Base-by-base conservation (phyloP, 1,284 basidiomycete species). In the Cryptococcus jaspeensis region DNA sequence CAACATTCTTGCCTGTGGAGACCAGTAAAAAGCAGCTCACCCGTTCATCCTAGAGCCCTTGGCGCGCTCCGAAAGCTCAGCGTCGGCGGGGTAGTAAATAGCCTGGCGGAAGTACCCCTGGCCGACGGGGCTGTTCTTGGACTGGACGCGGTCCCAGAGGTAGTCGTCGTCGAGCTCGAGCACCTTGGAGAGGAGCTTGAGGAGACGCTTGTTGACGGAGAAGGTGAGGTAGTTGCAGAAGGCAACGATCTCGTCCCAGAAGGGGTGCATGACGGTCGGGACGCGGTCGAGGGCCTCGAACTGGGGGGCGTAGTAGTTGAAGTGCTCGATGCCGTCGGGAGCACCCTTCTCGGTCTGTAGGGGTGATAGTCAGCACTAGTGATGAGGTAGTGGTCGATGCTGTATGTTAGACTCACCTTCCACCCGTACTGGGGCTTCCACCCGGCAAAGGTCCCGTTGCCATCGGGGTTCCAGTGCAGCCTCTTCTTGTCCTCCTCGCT, bases 51-150 rank as follows among this genome's bases (percentile, higher is more conserved):
- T 50, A 8, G 39, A 23, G 7, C 56, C 56, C 36, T 42, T 42
- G 35, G 48, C 47, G 12, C 35, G 25, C 35, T 39, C 39, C 35
- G 36, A 36, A 6, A 47, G 28, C 16, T 51, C 54, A 13, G 49
- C 42, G n/a, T n/a, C n/a, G n/a, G n/a, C n/a, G n/a, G n/a, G n/a
- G 23, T 50, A 35, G 36, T 46, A 50, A 22, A 77, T 67, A 11
- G 78, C 77, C 44, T 79, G 78, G 1, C 78, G 69, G 48, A 79
- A 70, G 52, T 79, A 72, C 36, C 79, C 78, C 22, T 79, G 62
- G 1, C 78, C 78, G 8, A 66, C 68, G 25, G 68, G 64, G 8
- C 61, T 60, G 50, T 76, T 75, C 9, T 77, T 75, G 13, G 78
- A 74, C 52, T 73, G 68, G 12, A 72, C 71, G 15, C 78, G 61